Evolutionary conservation across 768 basidiomycete genomes (phyloP).

Genomic region (Boletus bicolor): DNA sequence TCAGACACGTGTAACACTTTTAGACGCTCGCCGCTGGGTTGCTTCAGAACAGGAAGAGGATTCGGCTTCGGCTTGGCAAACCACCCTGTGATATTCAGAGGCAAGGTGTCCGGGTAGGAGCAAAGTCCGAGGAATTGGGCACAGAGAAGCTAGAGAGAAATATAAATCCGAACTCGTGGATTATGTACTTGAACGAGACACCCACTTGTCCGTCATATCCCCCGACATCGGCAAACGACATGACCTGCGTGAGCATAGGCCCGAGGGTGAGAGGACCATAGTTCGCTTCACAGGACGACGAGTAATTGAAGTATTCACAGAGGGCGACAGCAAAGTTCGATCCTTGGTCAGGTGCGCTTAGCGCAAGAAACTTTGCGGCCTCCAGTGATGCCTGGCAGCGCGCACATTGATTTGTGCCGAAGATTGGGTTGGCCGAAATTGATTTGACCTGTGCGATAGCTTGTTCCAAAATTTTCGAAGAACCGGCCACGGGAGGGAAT

Average conservation of each 20-base stretch:
- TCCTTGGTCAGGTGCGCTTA: conserved; percentile 60
- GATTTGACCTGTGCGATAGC: conserved; percentile 59
- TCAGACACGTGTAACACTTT: conserved; percentile 79
- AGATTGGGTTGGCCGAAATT: conserved; percentile 50
- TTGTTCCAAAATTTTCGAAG: conserved; percentile 43
- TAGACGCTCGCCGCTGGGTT: conserved; percentile 59
- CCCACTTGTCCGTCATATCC: conserved; percentile 71
- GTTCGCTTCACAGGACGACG: conserved; percentile 45
- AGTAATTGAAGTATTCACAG: conserved; percentile 60
- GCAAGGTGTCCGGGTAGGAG: conserved; percentile 51
- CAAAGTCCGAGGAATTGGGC: conserved; percentile 57
- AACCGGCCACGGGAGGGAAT: conserved; percentile 54
- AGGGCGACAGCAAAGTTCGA: conserved; percentile 53
- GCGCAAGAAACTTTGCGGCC: conserved; percentile 60
- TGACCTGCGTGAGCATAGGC: conserved; percentile 64
- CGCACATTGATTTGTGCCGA: conserved; percentile 52
- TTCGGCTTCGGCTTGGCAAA: conserved; percentile 76
- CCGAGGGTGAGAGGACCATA: conserved; percentile 51
- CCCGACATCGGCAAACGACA: conserved; percentile 66
- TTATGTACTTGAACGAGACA: neutral
- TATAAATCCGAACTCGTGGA: neutral
- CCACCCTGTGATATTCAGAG: conserved; percentile 64
- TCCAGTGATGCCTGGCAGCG: conserved; percentile 60
- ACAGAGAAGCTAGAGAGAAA: conserved; percentile 48
- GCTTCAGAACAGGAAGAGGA: conserved; percentile 55